Evolutionary conservation across 2,329 filamentous ascomycete species (phyloP).

Genomic region (Nemania sp.): DNA sequence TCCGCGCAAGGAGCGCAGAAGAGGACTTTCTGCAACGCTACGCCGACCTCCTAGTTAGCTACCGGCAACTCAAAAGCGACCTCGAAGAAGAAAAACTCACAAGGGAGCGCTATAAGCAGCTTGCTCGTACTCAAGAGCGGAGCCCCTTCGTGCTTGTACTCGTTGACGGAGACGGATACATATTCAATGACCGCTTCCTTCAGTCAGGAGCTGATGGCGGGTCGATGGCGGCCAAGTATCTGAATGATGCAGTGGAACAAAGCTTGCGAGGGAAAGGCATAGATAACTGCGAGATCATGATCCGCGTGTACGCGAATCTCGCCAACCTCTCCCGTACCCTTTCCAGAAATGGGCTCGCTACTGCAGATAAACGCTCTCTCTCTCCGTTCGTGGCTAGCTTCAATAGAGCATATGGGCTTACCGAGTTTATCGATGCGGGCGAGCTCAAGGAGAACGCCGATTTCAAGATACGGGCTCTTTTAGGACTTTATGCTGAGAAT

Average conservation of each 20-base stretch:
- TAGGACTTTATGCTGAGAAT: constrained; percentile 59
- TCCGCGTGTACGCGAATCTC: constrained; percentile 62
- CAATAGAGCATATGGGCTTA: constrained; percentile 59
- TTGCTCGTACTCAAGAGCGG: constrained; percentile 53
- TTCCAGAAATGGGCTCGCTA: constrained; percentile 52
- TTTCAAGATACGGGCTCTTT: constrained; percentile 59
- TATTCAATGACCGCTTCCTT: constrained; percentile 57
- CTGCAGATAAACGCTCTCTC: constrained; percentile 60
- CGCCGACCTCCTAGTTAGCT: constrained; percentile 53
- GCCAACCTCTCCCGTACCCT: constrained; percentile 56
- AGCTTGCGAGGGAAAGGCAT: constrained; percentile 53
- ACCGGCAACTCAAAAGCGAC: constrained; percentile 59
- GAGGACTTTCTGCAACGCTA: constrained; percentile 43
- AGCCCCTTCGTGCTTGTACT: constrained; percentile 65
- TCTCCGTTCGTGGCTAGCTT: constrained; percentile 61
- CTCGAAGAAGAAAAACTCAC: constrained; percentile 60
- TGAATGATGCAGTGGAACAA: constrained; percentile 56
- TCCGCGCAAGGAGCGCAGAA: constrained; percentile 37
- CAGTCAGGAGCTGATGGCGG: constrained; percentile 57
- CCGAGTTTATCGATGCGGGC: constrained; percentile 66
- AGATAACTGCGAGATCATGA: constrained; percentile 57
- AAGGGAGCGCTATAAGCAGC: constrained; percentile 59
- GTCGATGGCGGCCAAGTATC: constrained; percentile 55
- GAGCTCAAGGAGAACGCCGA: constrained; percentile 64
- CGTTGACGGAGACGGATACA: constrained; percentile 65